A percentile compares a stretch with the other conserved stretches of the same genome.
Evolutionary conservation across 2,329 filamentous ascomycete species (phyloP).

Genomic region (Trichoderma arundinaceum): DNA sequence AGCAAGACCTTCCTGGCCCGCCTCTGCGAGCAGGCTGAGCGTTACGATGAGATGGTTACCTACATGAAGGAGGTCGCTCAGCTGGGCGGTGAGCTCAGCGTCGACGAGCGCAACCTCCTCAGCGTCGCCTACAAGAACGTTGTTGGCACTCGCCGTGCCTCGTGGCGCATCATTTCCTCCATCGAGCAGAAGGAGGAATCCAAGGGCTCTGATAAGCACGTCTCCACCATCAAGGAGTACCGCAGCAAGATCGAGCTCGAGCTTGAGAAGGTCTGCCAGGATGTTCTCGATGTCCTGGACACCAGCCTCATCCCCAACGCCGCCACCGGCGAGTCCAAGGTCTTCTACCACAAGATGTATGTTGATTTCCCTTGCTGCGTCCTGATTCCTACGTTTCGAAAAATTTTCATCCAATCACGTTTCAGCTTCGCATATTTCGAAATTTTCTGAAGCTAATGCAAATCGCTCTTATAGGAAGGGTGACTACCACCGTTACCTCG

Average conservation of each 20-base stretch:
- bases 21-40: slow-evolving; percentile 99
- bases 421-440: slow-evolving; percentile 19
- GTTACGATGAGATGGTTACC: slow-evolving; percentile 99
- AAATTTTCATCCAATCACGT: slow-evolving; percentile 20
- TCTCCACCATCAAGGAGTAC: slow-evolving; percentile 92
- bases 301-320: slow-evolving; percentile 93
- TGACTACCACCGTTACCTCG: slow-evolving; percentile 94
- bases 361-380: slow-evolving; percentile 46
- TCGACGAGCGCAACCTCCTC: slow-evolving; percentile 98
- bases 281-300: slow-evolving; percentile 94
- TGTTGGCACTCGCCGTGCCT: slow-evolving; percentile 95
- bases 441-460: slow-evolving; percentile 30
- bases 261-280: slow-evolving; percentile 97
- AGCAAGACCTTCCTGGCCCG: slow-evolving; percentile 99
- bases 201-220: slow-evolving; percentile 96
- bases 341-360: slow-evolving; percentile 99
- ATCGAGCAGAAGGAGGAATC: slow-evolving; percentile 99
- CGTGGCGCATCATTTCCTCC: slow-evolving; percentile 99
- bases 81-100: slow-evolving; percentile 77
- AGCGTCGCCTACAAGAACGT: slow-evolving; percentile 99
- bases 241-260: slow-evolving; percentile 98
- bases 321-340: slow-evolving; percentile 96
- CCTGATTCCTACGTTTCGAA: not conserved
- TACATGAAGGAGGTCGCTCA: slow-evolving; percentile 99
- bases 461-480: slow-evolving; percentile 72